Evolutionary conservation across 768 basidiomycete species (phyloP).

Genomic region (Tylopilus felleus): DNA sequence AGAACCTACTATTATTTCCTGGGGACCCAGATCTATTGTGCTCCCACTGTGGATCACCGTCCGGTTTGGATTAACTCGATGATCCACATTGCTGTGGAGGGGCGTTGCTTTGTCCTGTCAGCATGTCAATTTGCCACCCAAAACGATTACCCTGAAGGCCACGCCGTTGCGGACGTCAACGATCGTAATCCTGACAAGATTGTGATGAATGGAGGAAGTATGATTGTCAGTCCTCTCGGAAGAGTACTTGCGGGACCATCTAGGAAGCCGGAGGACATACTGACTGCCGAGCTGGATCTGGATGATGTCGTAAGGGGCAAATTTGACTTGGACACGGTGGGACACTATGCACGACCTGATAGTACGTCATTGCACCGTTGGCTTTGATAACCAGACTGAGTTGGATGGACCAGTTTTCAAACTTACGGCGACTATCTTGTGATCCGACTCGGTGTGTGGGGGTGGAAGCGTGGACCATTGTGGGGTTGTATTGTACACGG

Average conservation of each 20-base stretch:
- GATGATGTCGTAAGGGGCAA: constrained; percentile 55
- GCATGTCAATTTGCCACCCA: constrained; percentile 59
- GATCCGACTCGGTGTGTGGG: background rate
- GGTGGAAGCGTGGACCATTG: background rate
- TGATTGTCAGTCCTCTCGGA: constrained; percentile 59
- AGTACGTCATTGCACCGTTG: constrained; percentile 33
- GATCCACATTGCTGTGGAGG: constrained; percentile 63
- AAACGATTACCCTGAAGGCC: constrained; percentile 48
- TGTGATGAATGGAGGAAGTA: constrained; percentile 60
- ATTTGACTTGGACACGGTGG: constrained; percentile 59
- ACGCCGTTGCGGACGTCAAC: constrained; percentile 40
- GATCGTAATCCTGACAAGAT: constrained; percentile 43
- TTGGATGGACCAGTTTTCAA: constrained; percentile 26
- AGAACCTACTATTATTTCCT: constrained; percentile 57
- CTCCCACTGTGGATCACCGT: constrained; percentile 61
- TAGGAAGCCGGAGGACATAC: constrained; percentile 46
- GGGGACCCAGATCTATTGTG: constrained; percentile 61
- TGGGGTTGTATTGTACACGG: background rate
- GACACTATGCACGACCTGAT: constrained; percentile 60
- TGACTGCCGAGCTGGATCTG: constrained; percentile 57
- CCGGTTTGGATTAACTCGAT: constrained; percentile 55
- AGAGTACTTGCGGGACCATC: constrained; percentile 58
- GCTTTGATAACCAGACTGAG: constrained; percentile 6
- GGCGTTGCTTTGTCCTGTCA: constrained; percentile 65
- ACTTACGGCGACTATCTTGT: constrained; percentile 12